phyloP scores from a whole-genome alignment of 345 rosid genomes.

The Limnanthes douglasii region DNA sequence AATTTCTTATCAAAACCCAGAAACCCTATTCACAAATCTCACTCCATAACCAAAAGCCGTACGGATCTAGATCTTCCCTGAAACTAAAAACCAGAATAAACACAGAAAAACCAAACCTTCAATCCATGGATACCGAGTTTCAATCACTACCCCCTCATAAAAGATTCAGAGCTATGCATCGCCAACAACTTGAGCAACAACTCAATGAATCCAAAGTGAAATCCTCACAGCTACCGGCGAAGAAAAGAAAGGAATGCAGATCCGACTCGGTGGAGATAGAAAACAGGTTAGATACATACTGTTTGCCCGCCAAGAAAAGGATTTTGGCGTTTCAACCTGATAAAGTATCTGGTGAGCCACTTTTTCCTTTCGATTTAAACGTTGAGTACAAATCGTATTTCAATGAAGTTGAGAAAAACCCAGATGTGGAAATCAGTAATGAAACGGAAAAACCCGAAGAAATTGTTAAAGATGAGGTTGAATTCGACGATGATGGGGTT shows the following conservation, averaged over 20 bases:
- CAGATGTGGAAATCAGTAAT: background rate
- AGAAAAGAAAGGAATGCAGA: conserved; percentile 79
- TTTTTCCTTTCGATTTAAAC: conserved; percentile 66
- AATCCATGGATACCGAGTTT: conserved; percentile 30
- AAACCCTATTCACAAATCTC: too few relatives aligned
- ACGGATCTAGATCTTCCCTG: too few relatives aligned
- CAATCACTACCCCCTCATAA: conserved; percentile 66
- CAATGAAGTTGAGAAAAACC: conserved; percentile 7
- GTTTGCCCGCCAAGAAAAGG: conserved; percentile 81
- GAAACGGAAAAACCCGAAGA: background rate
- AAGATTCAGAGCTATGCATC: conserved; percentile 39
- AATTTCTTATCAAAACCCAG: too few relatives aligned
- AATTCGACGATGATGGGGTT: conserved; percentile 68
- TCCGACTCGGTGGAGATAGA: too few relatives aligned
- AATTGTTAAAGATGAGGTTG: conserved; percentile 10
- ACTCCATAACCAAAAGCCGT: too few relatives aligned
- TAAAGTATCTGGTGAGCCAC: conserved; percentile 17
- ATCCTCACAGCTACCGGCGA: conserved; percentile 41
- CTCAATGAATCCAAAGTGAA: conserved; percentile 11
- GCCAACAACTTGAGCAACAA: conserved; percentile 13
- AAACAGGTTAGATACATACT: conserved; percentile 7
- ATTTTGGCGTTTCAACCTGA: conserved; percentile 72
- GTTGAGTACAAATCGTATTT: conserved; percentile 31
- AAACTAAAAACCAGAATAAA: background rate
- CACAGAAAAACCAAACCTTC: conserved; percentile 5